Conservation (phyloP, 257 asterid species). For the Jacaranda copaia region DNA sequence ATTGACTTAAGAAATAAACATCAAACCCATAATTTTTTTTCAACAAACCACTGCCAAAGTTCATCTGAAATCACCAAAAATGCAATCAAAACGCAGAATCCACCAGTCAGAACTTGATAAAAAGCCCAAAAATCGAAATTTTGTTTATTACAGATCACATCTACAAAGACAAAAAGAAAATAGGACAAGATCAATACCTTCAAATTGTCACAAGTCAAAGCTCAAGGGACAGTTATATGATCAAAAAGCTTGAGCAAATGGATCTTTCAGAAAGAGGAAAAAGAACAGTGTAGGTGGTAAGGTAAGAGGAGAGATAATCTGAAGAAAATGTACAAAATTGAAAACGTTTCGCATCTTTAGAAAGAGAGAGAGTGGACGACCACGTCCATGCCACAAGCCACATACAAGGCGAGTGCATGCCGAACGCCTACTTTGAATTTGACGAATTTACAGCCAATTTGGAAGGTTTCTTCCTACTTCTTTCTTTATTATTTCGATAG, state of each 20-base stretch:
- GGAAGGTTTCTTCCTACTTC: not conserved
- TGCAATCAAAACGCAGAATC: slow-evolving; percentile 27
- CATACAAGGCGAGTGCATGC: slow-evolving; percentile 40
- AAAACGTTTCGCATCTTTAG: slow-evolving; percentile 23
- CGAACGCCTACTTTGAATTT: slow-evolving; percentile 48
- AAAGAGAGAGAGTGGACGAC: slow-evolving; percentile 28
- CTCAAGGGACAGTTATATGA: not conserved
- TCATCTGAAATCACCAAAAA: slow-evolving; percentile 3
- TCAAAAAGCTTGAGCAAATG: slow-evolving; percentile 36
- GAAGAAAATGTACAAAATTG: not conserved
- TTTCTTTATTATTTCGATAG: not conserved
- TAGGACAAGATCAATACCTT: slow-evolving; percentile 41
- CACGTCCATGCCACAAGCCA: slow-evolving; percentile 44
- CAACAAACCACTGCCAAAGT: not conserved
- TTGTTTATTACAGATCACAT: not conserved
- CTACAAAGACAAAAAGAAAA: not conserved
- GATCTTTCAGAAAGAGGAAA: slow-evolving; percentile 25
- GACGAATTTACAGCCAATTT: not conserved
- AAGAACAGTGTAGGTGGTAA: slow-evolving; percentile 18
- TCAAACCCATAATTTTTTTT: not conserved
- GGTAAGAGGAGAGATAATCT: not conserved
- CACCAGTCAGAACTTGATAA: slow-evolving; percentile 32
- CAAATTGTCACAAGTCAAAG: slow-evolving; percentile 28
- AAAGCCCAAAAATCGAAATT: slow-evolving; percentile 20
- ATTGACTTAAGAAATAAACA: slow-evolving; percentile 7